Base-by-base conservation (phyloP, 345 rosid genomes). In the Fremontodendron californicum region DNA sequence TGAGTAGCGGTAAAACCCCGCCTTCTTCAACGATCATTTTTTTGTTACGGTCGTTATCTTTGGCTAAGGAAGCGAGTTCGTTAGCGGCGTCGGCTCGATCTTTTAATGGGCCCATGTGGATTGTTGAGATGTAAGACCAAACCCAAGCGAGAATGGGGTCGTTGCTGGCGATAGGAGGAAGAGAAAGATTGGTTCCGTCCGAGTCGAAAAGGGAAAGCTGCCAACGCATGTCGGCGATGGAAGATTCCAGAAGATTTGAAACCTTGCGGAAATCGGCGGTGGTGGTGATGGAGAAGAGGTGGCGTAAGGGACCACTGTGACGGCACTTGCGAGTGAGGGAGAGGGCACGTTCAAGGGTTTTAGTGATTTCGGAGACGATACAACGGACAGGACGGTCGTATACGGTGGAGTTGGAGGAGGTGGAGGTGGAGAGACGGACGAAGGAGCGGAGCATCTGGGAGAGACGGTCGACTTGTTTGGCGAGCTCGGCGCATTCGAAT, bases 131-230 rank as follows among this genome's bases (percentile, higher is more conserved):
- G 21, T 37, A 79, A 68, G 86, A 78, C 94, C 94, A 90, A 3
- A 90, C 90, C 92, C 92, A 88, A 16, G 91, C 91, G 23, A 90
- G 85, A 46, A 88, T 89, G 0, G 94, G 94, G 77, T 90, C 94
- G 77, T 89, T 86, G 40, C 89, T 86, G 21, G 91, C 91, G 61
- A 90, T 88, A 0, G 93, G 94, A 6, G 93, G 93, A 25, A 89
- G 85, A 13, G 91, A 79, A 19, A 86, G 78, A 68, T 75, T 35
- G 75, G 79, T 75, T 0, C 82, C 90, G 52, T 81, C 87, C 21
- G 86, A 70, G 64, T 88, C 93, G 43, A 82, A 78, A 58, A 90
- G 80, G 2, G 89, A 80, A n/a, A 87, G 73, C 1, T 88, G 78
- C 94, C 94, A 90, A 16, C 52, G 82, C 88, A 83, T 80, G 82